Percentiles rank a stretch among this genome's conserved stretches.
phyloP scores from a whole-genome alignment of 208 protist species.

The Leishmania braziliensis region DNA sequence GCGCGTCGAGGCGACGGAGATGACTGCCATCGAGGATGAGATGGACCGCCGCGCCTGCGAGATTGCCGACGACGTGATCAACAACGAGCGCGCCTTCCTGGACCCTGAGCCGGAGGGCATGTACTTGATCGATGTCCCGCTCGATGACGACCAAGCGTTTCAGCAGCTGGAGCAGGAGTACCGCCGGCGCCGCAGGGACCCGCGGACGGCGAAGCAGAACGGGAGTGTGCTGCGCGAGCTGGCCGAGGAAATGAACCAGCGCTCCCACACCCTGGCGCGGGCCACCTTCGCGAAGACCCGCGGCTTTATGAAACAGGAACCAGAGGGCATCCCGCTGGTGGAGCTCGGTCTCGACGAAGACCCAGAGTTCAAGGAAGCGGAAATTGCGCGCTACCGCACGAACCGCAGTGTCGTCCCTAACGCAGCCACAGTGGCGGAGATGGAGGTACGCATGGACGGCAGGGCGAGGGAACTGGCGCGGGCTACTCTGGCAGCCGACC shows the following conservation, averaged over 20 bases:
- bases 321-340: constrained; percentile 68
- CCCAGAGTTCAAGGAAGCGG: constrained; percentile 74
- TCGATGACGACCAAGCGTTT: constrained; percentile 79
- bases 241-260: constrained; percentile 68
- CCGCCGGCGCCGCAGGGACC: constrained; percentile 59
- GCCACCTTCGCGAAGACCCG: constrained; percentile 69
- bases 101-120: constrained; percentile 86
- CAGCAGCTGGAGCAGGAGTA: constrained; percentile 76
- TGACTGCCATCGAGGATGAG: constrained; percentile 69
- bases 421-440: constrained; percentile 29
- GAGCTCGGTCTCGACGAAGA: constrained; percentile 81
- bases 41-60: constrained; percentile 75
- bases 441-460: constrained; percentile 52
- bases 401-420: constrained; percentile 26
- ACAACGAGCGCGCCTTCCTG: constrained; percentile 74
- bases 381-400: constrained; percentile 69
- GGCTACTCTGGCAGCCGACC: constrained; percentile 59
- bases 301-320: constrained; percentile 72
- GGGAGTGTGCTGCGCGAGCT: constrained; percentile 69
- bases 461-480: constrained; percentile 60
- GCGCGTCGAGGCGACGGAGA: constrained; percentile 47
- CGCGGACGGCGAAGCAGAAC: constrained; percentile 57
- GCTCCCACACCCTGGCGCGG: constrained; percentile 68
- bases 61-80: constrained; percentile 81
- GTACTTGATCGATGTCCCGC: constrained; percentile 71